These are phyloP conservation scores for Pythium periplocum DNA, from an alignment of 352 stramenopile genomes.

Conservation along the genomic window DNA sequence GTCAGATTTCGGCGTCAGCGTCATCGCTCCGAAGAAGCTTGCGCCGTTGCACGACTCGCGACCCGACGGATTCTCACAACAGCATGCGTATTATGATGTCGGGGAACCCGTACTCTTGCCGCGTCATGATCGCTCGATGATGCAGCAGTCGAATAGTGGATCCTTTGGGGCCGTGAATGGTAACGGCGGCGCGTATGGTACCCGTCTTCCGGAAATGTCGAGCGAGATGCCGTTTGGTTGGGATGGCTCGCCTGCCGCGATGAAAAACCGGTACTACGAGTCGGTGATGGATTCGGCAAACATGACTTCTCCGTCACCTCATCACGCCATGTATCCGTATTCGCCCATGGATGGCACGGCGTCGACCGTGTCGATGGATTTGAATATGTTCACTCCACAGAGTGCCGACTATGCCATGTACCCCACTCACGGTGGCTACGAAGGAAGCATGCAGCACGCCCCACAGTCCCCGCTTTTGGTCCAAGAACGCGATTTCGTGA, in stretches of 20 bases:
- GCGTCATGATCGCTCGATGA: conserved; percentile 10
- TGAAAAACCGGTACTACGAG: conserved; percentile 35
- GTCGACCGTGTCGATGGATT: conserved; percentile 20
- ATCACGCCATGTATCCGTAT: conserved; percentile 25
- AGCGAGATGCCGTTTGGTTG: conserved; percentile 24
- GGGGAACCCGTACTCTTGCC: conserved; percentile 45
- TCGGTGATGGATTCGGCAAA: conserved; percentile 22
- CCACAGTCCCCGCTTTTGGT: background rate
- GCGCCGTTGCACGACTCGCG: conserved; percentile 17
- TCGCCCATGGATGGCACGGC: conserved; percentile 5
- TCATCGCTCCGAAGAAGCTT: conserved; percentile 39
- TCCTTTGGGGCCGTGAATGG: conserved; percentile 7
- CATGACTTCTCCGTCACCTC: conserved; percentile 30
- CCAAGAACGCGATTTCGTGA: conserved; percentile 32
- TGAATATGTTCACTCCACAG: conserved; percentile 2
- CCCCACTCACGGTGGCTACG: too few relatives aligned
- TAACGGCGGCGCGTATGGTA: conserved; percentile 21
- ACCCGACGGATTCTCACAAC: background rate
- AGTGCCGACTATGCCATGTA: background rate
- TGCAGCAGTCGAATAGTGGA: conserved; percentile 2
- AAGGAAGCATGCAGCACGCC: background rate
- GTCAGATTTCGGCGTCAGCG: conserved; percentile 11
- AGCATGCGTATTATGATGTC: conserved; percentile 14
- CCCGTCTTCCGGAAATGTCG: conserved; percentile 10
- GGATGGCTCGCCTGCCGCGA: conserved; percentile 19